Conservation (phyloP, 2,329 filamentous ascomycete species). For the Pseudogymnoascus sp. region DNA sequence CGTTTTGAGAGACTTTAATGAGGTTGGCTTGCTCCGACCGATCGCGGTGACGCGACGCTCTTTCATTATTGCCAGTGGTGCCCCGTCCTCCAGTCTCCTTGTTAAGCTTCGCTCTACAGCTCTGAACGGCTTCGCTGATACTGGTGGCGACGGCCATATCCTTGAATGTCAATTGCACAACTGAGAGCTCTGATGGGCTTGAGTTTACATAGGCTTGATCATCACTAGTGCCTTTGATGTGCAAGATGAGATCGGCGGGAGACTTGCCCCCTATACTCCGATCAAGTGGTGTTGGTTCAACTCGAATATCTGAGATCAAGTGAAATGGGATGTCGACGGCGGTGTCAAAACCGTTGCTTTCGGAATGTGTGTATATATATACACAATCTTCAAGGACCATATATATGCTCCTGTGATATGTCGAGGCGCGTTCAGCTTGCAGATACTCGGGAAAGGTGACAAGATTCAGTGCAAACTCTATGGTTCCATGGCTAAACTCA, state of each 20-base stretch:
- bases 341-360: background rate
- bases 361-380: background rate
- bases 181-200: background rate
- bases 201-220: background rate
- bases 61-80: background rate
- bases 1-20: background rate
- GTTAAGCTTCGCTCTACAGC: background rate
- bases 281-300: background rate
- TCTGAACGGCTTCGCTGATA: background rate
- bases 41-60: background rate
- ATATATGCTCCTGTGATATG: background rate
- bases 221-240: background rate
- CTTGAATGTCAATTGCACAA: background rate
- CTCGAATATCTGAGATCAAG: background rate
- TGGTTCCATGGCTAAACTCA: background rate
- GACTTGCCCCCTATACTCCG: background rate
- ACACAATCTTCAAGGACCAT: background rate
- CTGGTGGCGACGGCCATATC: background rate
- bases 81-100: no score
- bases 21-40: background rate
- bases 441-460: background rate
- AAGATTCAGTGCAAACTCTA: background rate
- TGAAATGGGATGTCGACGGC: conserved; percentile 2
- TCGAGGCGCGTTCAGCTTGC: background rate
- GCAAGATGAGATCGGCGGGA: background rate